A percentile compares a stretch with the other conserved stretches of the same genome.
phyloP scores from a whole-genome alignment of 441 rosid species.

The Omphalea diandra region DNA sequence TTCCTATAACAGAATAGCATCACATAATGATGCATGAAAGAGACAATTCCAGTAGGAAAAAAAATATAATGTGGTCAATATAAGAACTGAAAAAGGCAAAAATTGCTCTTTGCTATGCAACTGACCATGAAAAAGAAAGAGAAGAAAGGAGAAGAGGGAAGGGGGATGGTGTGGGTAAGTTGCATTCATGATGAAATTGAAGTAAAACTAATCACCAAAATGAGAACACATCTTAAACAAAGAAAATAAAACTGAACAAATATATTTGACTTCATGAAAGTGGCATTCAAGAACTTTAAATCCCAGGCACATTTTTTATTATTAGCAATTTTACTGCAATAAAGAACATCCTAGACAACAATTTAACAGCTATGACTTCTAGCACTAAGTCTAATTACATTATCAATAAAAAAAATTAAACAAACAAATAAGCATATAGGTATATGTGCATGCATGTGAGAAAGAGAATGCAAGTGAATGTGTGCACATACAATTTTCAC shows the following conservation, averaged over 20 bases:
- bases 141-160: background rate
- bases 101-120: no score
- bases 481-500: background rate
- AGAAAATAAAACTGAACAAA: background rate
- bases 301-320: no score
- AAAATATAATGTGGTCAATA: background rate
- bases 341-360: background rate
- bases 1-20: background rate
- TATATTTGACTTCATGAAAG: conserved; percentile 1
- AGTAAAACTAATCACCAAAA: background rate
- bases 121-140: background rate
- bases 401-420: background rate
- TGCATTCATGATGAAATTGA: conserved; percentile 5
- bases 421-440: background rate
- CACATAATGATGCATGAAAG: background rate
- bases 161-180: background rate
- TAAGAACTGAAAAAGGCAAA: background rate
- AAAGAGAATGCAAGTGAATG: background rate
- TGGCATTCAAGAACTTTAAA: background rate
- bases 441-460: no score
- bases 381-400: background rate
- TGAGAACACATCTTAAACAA: conserved; percentile 7
- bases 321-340: no score
- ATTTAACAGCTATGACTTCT: background rate
- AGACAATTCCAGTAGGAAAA: background rate